Evolutionary conservation across 495 filamentous ascomycete species (phyloP).

Genomic region (Neurospora sp.): DNA sequence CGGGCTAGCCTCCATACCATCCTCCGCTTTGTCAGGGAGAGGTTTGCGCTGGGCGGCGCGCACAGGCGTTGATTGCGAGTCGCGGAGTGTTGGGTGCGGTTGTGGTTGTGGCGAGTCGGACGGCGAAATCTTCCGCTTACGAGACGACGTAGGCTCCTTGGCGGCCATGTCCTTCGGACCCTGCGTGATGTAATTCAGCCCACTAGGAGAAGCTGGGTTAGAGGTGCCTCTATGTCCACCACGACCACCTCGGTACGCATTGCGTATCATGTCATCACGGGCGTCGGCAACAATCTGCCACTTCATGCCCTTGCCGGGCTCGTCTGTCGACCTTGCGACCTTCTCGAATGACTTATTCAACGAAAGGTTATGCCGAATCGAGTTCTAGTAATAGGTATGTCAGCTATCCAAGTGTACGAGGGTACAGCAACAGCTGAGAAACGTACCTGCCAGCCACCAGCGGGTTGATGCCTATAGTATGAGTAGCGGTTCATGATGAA

Average conservation of each 20-base stretch:
- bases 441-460: slow-evolving; percentile 76
- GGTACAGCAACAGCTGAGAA: not conserved
- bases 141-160: slow-evolving; percentile 28
- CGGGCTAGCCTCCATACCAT: slow-evolving; percentile 33
- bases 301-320: slow-evolving; percentile 98
- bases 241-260: slow-evolving; percentile 39
- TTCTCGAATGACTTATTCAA: slow-evolving; percentile 89
- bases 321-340: slow-evolving; percentile 80
- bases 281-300: slow-evolving; percentile 80
- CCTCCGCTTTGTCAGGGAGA: slow-evolving; percentile 23
- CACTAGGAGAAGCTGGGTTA: slow-evolving; percentile 45
- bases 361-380: slow-evolving; percentile 91
- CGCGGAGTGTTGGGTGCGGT: slow-evolving; percentile 33
- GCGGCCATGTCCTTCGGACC: slow-evolving; percentile 38
- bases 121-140: slow-evolving; percentile 43
- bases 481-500: slow-evolving; percentile 84
- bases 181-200: slow-evolving; percentile 39
- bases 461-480: slow-evolving; percentile 71
- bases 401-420: not conserved
- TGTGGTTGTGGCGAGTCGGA: slow-evolving; percentile 40
- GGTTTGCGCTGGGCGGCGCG: slow-evolving; percentile 42
- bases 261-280: slow-evolving; percentile 57
- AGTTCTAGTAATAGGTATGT: slow-evolving; percentile 51
- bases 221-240: slow-evolving; percentile 50
- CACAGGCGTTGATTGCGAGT: slow-evolving; percentile 47